Evolutionary conservation across 164 flowering plant genomes (phyloP).

Genomic region (Vitis riparia): DNA sequence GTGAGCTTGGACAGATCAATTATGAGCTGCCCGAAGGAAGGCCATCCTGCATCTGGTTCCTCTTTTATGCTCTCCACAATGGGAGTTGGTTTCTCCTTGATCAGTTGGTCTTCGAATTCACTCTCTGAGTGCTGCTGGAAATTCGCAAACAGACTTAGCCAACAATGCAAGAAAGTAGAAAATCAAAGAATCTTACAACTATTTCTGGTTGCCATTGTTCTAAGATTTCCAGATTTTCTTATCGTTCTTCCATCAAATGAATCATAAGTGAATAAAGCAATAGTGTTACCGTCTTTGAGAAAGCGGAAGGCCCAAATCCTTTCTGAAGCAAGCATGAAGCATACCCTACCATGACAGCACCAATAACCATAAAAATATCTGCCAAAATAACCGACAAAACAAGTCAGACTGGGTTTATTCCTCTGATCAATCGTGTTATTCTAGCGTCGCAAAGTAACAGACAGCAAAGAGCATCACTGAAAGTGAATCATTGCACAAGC

Average conservation of each 20-base stretch:
- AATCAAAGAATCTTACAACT: too few relatives aligned
- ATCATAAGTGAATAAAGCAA: not conserved
- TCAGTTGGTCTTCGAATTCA: constrained; percentile 32
- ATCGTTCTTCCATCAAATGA: not conserved
- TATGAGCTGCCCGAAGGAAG: constrained; percentile 76
- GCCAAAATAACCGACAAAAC: constrained; percentile 20
- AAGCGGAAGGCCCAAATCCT: constrained; percentile 61
- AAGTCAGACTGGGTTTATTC: constrained; percentile 8
- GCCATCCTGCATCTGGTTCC: constrained; percentile 75
- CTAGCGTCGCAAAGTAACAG: too few relatives aligned
- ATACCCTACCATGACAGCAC: constrained; percentile 82
- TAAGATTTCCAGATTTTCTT: not conserved
- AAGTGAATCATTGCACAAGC: too few relatives aligned
- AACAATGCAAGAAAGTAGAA: not conserved
- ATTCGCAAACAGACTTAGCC: not conserved
- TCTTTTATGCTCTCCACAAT: constrained; percentile 50
- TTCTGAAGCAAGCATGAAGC: constrained; percentile 71
- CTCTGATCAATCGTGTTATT: too few relatives aligned
- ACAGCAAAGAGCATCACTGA: too few relatives aligned
- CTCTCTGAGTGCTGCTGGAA: constrained; percentile 26
- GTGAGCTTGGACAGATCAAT: constrained; percentile 63
- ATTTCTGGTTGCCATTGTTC: too few relatives aligned
- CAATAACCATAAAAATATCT: constrained; percentile 82
- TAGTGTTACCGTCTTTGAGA: constrained; percentile 44
- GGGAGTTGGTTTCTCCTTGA: constrained; percentile 44